These are phyloP conservation scores for Colletotrichum sp. DNA, from an alignment of 2,329 filamentous ascomycete species.

Conservation along the genomic window DNA sequence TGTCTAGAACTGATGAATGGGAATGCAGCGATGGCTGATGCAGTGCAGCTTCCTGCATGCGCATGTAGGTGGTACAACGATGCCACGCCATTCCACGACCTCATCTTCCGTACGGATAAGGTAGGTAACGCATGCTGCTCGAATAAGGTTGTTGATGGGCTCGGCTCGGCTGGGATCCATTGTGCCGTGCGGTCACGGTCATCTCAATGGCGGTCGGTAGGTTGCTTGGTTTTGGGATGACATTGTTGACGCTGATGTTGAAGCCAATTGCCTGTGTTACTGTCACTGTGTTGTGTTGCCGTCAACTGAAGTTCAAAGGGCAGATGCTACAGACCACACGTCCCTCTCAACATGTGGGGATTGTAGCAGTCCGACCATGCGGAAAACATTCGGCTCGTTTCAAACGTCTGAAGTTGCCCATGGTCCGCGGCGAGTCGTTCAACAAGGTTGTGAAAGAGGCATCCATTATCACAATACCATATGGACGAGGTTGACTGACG, in stretches of 20 bases:
- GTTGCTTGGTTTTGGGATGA: background rate
- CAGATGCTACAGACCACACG: background rate
- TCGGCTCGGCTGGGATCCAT: background rate
- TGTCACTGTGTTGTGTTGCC: background rate
- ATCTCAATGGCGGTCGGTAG: background rate
- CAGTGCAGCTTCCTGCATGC: conserved; percentile 8
- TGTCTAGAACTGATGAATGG: background rate
- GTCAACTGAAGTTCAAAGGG: background rate
- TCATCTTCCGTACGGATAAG: background rate
- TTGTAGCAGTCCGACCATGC: background rate
- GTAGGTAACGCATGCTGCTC: background rate
- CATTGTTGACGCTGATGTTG: background rate
- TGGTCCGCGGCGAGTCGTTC: background rate
- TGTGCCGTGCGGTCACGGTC: background rate
- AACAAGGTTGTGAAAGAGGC: background rate
- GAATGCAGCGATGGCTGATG: conserved; percentile 2
- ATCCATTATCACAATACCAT: background rate
- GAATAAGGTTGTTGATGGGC: conserved; percentile 1
- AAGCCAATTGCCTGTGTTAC: background rate
- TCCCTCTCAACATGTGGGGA: background rate
- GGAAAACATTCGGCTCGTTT: background rate
- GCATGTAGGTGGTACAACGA: conserved; percentile 5
- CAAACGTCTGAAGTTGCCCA: background rate
- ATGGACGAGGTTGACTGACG: background rate
- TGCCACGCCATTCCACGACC: background rate